phyloP scores from a whole-genome alignment of 345 rosid species.

The Aegle marmelos region DNA sequence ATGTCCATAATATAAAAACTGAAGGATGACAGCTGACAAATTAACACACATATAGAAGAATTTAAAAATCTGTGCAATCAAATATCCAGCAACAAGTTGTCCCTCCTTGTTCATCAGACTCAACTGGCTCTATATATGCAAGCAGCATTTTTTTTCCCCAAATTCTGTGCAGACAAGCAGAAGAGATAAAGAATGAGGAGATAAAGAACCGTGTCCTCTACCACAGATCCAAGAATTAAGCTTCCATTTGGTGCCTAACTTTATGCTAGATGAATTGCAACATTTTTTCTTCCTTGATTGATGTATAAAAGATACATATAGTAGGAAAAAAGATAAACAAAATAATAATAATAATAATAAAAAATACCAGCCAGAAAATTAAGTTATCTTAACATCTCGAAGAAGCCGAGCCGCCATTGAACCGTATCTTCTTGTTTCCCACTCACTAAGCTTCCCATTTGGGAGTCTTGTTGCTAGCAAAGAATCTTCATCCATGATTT shows the following conservation, averaged over 20 bases:
- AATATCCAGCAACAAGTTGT: background rate
- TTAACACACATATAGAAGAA: background rate
- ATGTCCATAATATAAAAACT: background rate
- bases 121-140: background rate
- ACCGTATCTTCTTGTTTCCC: constrained; percentile 92
- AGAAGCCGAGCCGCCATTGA: constrained; percentile 92
- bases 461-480: constrained; percentile 30
- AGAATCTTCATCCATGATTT: constrained; percentile 28
- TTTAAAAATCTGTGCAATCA: too few species aligned
- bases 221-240: background rate
- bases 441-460: constrained; percentile 59
- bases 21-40: background rate
- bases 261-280: background rate
- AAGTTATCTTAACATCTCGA: constrained; percentile 62
- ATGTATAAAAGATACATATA: background rate
- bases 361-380: constrained; percentile 16
- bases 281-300: background rate
- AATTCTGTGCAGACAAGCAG: background rate
- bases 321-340: background rate
- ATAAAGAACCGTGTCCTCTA: background rate
- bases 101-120: background rate
- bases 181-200: background rate
- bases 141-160: background rate
- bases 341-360: too few species aligned
- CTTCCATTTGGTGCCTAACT: background rate